phyloP scores from a whole-genome alignment of 2,329 filamentous ascomycete species.

The Talaromyces sp. region DNA sequence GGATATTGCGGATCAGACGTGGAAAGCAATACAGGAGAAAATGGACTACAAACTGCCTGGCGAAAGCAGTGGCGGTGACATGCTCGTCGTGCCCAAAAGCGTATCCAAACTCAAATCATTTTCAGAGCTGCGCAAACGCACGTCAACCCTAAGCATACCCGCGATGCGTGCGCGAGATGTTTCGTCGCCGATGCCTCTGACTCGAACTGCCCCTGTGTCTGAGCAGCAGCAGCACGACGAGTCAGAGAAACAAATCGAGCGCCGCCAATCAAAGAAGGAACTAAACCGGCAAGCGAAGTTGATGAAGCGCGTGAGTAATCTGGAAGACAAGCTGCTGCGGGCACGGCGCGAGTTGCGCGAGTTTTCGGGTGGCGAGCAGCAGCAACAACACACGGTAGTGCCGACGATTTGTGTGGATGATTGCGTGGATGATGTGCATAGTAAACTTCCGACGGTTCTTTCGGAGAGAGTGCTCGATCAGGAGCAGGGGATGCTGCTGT shows the following conservation, averaged over 20 bases:
- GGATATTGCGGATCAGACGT: constrained; percentile 28
- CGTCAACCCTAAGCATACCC: constrained; percentile 24
- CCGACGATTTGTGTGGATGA: constrained; percentile 21
- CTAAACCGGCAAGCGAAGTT: constrained; percentile 54
- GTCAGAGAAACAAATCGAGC: constrained; percentile 29
- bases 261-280: constrained; percentile 52
- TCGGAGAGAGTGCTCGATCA: constrained; percentile 40
- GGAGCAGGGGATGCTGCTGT: constrained; percentile 2
- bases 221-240: constrained; percentile 16
- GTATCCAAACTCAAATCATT: constrained; percentile 28
- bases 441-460: constrained; percentile 35
- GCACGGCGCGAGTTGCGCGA: constrained; percentile 52
- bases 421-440: background rate
- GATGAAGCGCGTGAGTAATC: constrained; percentile 55
- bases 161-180: constrained; percentile 21
- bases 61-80: constrained; percentile 10
- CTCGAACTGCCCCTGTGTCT: constrained; percentile 4
- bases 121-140: constrained; percentile 31
- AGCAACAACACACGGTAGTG: constrained; percentile 10
- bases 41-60: constrained; percentile 19
- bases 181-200: constrained; percentile 23
- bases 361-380: constrained; percentile 17
- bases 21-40: constrained; percentile 28
- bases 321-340: constrained; percentile 54
- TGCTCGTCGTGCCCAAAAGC: constrained; percentile 11